phyloP scores from a whole-genome alignment of 768 basidiomycete species.

The Paxillus involutus region DNA sequence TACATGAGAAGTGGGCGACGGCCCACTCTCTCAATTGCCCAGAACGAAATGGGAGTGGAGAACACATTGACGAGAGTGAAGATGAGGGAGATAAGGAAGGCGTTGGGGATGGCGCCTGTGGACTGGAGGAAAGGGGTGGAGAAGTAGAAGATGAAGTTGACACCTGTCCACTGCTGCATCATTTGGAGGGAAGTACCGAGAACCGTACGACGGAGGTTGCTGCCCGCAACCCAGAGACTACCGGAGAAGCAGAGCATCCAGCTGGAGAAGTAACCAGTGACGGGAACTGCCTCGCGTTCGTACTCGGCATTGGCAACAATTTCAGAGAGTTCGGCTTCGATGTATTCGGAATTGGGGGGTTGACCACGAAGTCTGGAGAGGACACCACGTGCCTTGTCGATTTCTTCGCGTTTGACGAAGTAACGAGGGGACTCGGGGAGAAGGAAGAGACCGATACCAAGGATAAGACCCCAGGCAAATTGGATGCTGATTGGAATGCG shows the following conservation, averaged over 20 bases:
- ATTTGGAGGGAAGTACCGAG: slow-evolving; percentile 82
- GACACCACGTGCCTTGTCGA: slow-evolving; percentile 52
- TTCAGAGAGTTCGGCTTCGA: slow-evolving; percentile 55
- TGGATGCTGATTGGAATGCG: slow-evolving; percentile 75
- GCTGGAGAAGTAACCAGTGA: slow-evolving; percentile 47
- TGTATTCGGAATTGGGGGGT: slow-evolving; percentile 46
- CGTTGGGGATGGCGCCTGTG: slow-evolving; percentile 50
- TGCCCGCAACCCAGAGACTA: slow-evolving; percentile 43
- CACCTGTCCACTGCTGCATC: slow-evolving; percentile 80
- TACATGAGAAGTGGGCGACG: slow-evolving; percentile 61
- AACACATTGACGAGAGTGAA: slow-evolving; percentile 76
- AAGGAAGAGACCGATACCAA: slow-evolving; percentile 66
- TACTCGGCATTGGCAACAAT: slow-evolving; percentile 60
- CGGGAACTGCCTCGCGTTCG: slow-evolving; percentile 58
- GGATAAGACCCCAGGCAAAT: slow-evolving; percentile 76
- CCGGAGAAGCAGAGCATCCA: slow-evolving; percentile 53
- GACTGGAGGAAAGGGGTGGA: slow-evolving; percentile 66
- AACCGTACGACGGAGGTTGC: slow-evolving; percentile 71
- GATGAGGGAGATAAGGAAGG: slow-evolving; percentile 57
- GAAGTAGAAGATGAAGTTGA: slow-evolving; percentile 77
- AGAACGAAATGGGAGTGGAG: slow-evolving; percentile 81
- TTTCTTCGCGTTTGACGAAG: slow-evolving; percentile 65
- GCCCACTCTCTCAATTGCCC: slow-evolving; percentile 78
- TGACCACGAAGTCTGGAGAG: slow-evolving; percentile 64
- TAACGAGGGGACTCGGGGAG: slow-evolving; percentile 84